Evolutionary conservation across 2,329 filamentous ascomycete genomes (phyloP), one percentile per base, ranked within the genome.

Genomic region (Ascosphaera pollenicola): DNA sequence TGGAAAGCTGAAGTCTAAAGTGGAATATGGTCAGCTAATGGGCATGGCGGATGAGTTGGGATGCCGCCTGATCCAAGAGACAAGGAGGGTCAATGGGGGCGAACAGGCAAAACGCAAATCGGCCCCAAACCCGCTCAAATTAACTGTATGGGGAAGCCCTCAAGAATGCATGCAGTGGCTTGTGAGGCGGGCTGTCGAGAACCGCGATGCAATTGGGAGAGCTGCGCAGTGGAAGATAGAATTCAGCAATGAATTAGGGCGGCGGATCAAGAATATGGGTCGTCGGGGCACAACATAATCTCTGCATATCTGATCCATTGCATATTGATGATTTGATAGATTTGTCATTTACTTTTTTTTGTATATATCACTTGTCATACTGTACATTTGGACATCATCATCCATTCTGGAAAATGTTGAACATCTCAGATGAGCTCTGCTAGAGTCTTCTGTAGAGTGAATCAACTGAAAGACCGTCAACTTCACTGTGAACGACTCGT

Each of bases 41-140:
- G 85, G 85, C 34, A 94, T 94, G 87, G 87, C 85, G 1, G 85
- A 94, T 48, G 84, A 94, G 53, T 73, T 94, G 40, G 82, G 76
- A 41, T 67, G 67, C 45, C 61, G 64, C 18, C 53, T 73, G 1
- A 28, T 28, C 26, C 36, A 38, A 18, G 13, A 28, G 16, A 21
- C 18, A 13, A 26, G 36, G 18, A 28, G 36, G 6, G 16, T 38
- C 18, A 28, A 26, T 17, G 36, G 19, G n/a, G 15, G 13, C 26
- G 18, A 21, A 8, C 8, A 21, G n/a, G 18, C 18, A 7, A 15
- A 16, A 13, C 19, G 16, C 4, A 10, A 28, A 8, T 21, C 13
- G 19, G 26, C 36, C 3, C 36, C 36, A 24, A 21, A 24, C 17
- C 18, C 36, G 17, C 26, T 24, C 36, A 38, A 38, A 19, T 18